Percentiles rank a stretch among this genome's conserved stretches.
These are phyloP conservation scores for Cytospora chrysosperma DNA, from an alignment of 2,329 filamentous ascomycete species.

Conservation along the genomic window DNA sequence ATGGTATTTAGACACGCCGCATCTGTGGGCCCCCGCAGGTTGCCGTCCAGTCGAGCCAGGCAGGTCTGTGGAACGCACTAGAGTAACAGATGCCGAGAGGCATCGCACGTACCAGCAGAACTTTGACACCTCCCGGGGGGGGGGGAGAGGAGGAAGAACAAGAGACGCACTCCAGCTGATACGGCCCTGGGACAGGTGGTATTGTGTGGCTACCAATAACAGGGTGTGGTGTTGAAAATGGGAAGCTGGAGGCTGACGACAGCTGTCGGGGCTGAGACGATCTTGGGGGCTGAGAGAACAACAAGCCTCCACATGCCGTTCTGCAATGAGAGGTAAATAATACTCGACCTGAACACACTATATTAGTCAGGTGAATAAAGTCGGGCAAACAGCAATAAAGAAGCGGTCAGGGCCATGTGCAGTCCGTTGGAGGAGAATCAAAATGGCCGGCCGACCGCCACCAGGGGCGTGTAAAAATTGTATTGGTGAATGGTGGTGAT, in stretches of 20 bases:
- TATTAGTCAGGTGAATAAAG: slow-evolving; percentile 12
- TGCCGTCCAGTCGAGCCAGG: background rate
- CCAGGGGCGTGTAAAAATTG: background rate
- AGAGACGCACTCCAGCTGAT: background rate
- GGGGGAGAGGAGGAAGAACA: background rate
- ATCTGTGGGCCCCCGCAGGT: slow-evolving; percentile 8
- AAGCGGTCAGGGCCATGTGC: slow-evolving; percentile 13
- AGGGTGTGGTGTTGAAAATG: background rate
- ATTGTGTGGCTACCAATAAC: background rate
- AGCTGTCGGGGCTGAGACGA: slow-evolving; percentile 9
- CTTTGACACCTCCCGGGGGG: background rate
- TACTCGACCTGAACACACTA: background rate
- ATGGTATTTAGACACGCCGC: background rate
- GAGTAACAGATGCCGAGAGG: slow-evolving; percentile 4
- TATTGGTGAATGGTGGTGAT: background rate
- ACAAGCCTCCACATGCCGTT: background rate
- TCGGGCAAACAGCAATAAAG: slow-evolving; percentile 6
- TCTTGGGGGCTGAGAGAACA: slow-evolving; percentile 11
- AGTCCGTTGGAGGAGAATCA: background rate
- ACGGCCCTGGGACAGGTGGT: background rate
- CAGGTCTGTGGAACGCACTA: slow-evolving; percentile 3
- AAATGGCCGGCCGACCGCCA: background rate
- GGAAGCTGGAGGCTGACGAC: slow-evolving; percentile 15
- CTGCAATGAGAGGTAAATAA: background rate
- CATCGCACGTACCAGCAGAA: background rate